phyloP scores from a whole-genome alignment of 805 yeast species.

The Candida awuae region DNA sequence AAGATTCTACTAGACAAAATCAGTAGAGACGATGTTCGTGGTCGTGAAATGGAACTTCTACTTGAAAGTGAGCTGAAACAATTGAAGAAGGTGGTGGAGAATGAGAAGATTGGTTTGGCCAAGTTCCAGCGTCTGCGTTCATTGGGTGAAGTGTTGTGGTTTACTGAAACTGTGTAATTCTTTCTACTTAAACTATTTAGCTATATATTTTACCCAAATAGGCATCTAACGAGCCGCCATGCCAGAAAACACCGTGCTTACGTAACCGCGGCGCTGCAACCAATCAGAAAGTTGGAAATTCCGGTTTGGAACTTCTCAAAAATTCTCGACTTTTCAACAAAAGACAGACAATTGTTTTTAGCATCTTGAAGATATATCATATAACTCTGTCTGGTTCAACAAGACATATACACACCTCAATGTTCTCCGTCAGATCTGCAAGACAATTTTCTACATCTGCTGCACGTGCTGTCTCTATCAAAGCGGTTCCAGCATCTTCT shows the following conservation, averaged over 20 bases:
- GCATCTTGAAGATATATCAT: too few species aligned
- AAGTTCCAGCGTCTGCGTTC: constrained; percentile 49
- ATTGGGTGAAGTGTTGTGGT: constrained; percentile 48
- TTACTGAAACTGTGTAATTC: constrained; percentile 15
- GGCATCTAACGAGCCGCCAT: too few species aligned
- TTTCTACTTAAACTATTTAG: not conserved
- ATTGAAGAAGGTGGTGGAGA: constrained; percentile 48
- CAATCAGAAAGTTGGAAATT: constrained; percentile 4
- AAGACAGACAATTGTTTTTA: not conserved
- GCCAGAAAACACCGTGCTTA: not conserved
- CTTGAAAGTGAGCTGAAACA: constrained; percentile 70
- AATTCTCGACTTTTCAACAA: not conserved
- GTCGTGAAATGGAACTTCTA: constrained; percentile 66
- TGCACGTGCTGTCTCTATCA: constrained; percentile 37
- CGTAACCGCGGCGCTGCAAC: constrained; percentile 1
- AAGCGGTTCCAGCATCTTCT: constrained; percentile 36
- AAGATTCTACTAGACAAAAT: constrained; percentile 67
- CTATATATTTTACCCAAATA: too few species aligned
- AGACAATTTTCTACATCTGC: constrained; percentile 34
- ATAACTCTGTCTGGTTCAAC: not conserved
- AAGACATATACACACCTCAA: constrained; percentile 4
- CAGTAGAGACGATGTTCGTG: constrained; percentile 84
- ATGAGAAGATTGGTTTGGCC: constrained; percentile 47
- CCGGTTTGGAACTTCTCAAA: not conserved
- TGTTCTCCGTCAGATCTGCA: constrained; percentile 26